A percentile compares a stretch with the other conserved stretches of the same genome.
phyloP scores from a whole-genome alignment of 371 early-diverging fungal genomes.

The Mortierella sp. region DNA sequence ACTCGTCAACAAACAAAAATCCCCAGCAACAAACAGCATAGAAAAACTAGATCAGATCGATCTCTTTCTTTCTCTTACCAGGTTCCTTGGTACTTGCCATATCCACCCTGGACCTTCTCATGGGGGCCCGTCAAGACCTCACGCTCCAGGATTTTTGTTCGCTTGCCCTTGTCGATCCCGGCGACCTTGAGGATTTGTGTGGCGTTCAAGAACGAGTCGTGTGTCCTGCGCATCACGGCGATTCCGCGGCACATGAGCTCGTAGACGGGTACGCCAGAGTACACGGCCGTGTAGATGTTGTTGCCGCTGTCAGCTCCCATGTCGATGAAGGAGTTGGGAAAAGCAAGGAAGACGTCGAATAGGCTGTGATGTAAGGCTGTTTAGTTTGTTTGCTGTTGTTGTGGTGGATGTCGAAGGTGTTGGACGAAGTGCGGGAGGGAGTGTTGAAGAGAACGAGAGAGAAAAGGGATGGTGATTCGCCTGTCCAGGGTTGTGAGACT shows the following conservation, averaged over 20 bases:
- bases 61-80: slow-evolving; percentile 64
- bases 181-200: slow-evolving; percentile 99
- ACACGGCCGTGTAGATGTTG: slow-evolving; percentile 77
- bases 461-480: not conserved
- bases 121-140: slow-evolving; percentile 87
- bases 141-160: slow-evolving; percentile 94
- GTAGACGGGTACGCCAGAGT: slow-evolving; percentile 89
- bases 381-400: not conserved
- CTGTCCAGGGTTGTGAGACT: slow-evolving; percentile 1
- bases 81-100: slow-evolving; percentile 98
- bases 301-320: slow-evolving; percentile 24
- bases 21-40: too few species aligned
- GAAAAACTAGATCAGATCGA: too few species aligned
- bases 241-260: slow-evolving; percentile 87
- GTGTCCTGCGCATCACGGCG: slow-evolving; percentile 92
- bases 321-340: not conserved
- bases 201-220: slow-evolving; percentile 94
- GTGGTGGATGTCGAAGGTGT: not conserved
- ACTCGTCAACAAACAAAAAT: too few species aligned
- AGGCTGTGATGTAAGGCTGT: not conserved
- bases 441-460: not conserved
- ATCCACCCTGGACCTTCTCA: slow-evolving; percentile 98
- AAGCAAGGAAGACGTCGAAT: not conserved
- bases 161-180: slow-evolving; percentile 90
- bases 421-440: not conserved